These are phyloP conservation scores for Trypanosoma rangeli DNA, from an alignment of 208 protist species.

Conservation along the genomic window DNA sequence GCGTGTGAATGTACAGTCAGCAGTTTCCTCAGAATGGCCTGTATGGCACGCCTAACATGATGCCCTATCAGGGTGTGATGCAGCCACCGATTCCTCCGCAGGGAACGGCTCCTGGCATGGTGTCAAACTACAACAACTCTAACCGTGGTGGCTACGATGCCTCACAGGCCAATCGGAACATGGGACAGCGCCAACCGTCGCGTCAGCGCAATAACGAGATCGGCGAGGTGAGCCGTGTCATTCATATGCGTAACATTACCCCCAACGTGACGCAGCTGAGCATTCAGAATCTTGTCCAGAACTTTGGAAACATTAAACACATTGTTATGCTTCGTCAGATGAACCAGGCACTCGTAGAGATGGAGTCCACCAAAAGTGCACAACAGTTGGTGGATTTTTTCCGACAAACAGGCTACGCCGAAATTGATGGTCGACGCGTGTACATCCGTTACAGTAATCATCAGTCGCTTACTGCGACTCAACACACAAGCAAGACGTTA, in stretches of 20 bases:
- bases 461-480: conserved; percentile 85
- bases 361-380: conserved; percentile 85
- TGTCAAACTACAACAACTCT: conserved; percentile 45
- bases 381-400: conserved; percentile 91
- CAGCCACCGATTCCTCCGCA: conserved; percentile 25
- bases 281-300: conserved; percentile 82
- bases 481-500: conserved; percentile 84
- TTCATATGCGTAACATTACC: conserved; percentile 92
- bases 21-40: conserved; percentile 63
- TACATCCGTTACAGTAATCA: conserved; percentile 93
- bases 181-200: conserved; percentile 21
- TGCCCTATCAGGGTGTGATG: conserved; percentile 56
- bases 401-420: conserved; percentile 80
- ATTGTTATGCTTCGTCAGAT: conserved; percentile 94
- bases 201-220: conserved; percentile 85
- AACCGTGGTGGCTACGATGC: conserved; percentile 37
- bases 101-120: conserved; percentile 39
- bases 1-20: conserved; percentile 68
- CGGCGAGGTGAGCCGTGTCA: conserved; percentile 77
- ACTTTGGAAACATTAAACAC: conserved; percentile 91
- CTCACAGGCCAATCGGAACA: conserved; percentile 17
- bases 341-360: conserved; percentile 93
- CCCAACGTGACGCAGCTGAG: conserved; percentile 90
- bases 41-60: conserved; percentile 72
- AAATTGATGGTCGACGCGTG: conserved; percentile 89